phyloP scores from a whole-genome alignment of 352 stramenopile species.

The Elongisporangium undulatum region DNA sequence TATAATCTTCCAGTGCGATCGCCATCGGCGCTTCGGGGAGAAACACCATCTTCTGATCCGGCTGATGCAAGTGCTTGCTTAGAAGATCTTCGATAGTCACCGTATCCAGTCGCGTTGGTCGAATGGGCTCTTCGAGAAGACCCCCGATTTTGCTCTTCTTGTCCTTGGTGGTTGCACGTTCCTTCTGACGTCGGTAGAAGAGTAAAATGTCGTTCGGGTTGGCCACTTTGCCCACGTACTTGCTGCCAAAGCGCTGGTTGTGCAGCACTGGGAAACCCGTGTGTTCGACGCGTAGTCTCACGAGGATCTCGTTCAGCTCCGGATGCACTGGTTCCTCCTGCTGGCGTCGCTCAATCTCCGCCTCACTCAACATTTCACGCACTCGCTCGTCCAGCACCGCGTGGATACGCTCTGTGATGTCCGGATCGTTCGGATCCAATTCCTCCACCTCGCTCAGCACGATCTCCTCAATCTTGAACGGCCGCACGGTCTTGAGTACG shows the following conservation, averaged over 20 bases:
- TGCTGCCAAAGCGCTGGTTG: slow-evolving; percentile 84
- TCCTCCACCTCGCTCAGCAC: slow-evolving; percentile 79
- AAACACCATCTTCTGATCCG: slow-evolving; percentile 74
- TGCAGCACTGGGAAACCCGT: slow-evolving; percentile 85
- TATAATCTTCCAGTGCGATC: slow-evolving; percentile 75
- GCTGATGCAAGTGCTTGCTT: slow-evolving; percentile 46
- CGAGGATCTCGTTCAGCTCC: slow-evolving; percentile 58
- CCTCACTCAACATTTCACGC: slow-evolving; percentile 61
- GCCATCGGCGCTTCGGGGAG: slow-evolving; percentile 63
- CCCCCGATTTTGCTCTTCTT: slow-evolving; percentile 27
- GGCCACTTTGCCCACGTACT: slow-evolving; percentile 82
- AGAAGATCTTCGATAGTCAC: slow-evolving; percentile 81
- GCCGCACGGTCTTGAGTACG: slow-evolving; percentile 88
- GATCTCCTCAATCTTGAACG: slow-evolving; percentile 93
- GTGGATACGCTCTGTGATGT: slow-evolving; percentile 67
- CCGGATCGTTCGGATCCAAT: slow-evolving; percentile 90
- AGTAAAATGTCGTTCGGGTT: slow-evolving; percentile 88
- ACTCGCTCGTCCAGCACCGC: slow-evolving; percentile 65
- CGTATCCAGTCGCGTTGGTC: slow-evolving; percentile 52
- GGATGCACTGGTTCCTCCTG: slow-evolving; percentile 13
- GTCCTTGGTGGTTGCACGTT: slow-evolving; percentile 33
- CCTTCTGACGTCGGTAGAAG: slow-evolving; percentile 71
- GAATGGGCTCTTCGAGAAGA: slow-evolving; percentile 41
- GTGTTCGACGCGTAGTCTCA: slow-evolving; percentile 87
- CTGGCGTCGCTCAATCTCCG: slow-evolving; percentile 33